phyloP scores from a whole-genome alignment of 2,329 filamentous ascomycete genomes.

The Geosmithia flava region DNA sequence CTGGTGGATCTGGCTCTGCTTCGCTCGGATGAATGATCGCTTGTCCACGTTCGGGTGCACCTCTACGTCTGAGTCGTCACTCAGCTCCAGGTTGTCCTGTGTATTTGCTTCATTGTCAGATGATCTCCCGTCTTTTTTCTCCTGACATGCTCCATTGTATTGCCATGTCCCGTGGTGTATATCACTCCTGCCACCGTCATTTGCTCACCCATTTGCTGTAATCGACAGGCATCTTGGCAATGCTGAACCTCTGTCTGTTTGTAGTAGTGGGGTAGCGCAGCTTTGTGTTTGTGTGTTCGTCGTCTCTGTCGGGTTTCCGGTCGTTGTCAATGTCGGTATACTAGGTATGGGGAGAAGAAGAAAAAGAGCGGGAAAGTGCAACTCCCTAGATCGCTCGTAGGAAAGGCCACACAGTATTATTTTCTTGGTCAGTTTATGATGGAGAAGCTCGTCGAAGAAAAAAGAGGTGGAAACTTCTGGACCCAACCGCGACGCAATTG shows the following conservation, averaged over 20 bases:
- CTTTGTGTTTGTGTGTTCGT: neutral
- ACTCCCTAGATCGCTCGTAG: neutral
- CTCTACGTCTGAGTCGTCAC: slow-evolving; percentile 95
- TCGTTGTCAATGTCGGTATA: too few species aligned
- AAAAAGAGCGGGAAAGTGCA: too few species aligned
- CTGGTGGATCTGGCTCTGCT: slow-evolving; percentile 93
- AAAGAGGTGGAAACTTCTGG: slow-evolving; percentile 1
- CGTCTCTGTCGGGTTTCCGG: too few species aligned
- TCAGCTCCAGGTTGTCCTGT: slow-evolving; percentile 88
- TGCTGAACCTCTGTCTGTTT: neutral
- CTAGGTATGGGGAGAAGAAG: too few species aligned
- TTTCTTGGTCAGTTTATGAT: neutral
- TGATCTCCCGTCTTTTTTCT: neutral
- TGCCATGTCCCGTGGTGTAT: neutral
- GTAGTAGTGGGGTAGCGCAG: neutral
- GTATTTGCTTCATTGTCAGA: neutral
- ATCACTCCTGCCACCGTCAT: neutral
- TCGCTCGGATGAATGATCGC: slow-evolving; percentile 93
- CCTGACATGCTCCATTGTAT: neutral
- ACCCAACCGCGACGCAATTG: neutral
- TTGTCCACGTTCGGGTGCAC: slow-evolving; percentile 99
- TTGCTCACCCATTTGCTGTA: slow-evolving; percentile 57
- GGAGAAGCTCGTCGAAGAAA: neutral
- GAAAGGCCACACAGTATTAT: neutral
- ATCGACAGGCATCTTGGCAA: slow-evolving; percentile 34